These are phyloP conservation scores for Vigna unguiculata DNA, from an alignment of 306 rosid genomes.

Conservation along the genomic window DNA sequence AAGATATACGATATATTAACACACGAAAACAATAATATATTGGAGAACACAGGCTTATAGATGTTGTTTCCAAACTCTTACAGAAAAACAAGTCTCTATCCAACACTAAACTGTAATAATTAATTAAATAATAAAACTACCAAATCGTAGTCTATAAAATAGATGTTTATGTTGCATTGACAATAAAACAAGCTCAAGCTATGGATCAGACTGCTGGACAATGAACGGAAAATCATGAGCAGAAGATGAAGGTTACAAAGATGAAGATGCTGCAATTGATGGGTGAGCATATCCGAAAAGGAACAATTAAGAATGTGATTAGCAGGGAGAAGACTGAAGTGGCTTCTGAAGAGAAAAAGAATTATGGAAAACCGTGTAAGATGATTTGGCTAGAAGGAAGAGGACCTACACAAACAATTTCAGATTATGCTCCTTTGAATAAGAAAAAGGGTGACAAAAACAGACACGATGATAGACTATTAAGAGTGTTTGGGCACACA, in stretches of 20 bases:
- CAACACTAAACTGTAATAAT: constrained; percentile 1
- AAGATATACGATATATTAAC: not conserved
- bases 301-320: not conserved
- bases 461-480: not conserved
- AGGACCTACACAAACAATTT: not conserved
- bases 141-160: not conserved
- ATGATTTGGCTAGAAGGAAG: not conserved
- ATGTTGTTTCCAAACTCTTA: not conserved
- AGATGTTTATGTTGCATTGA: not conserved
- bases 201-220: constrained; percentile 21
- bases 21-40: constrained; percentile 28
- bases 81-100: not conserved
- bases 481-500: not conserved
- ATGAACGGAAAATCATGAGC: constrained; percentile 4
- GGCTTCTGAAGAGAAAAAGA: constrained; percentile 6
- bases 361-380: not conserved
- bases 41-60: not conserved
- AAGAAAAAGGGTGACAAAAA: not conserved
- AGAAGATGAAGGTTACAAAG: not conserved
- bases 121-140: not conserved
- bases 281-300: not conserved
- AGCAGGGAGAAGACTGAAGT: constrained; percentile 10
- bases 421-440: not conserved
- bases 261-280: not conserved
- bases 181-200: not conserved